Evolutionary conservation across 495 filamentous ascomycete genomes (phyloP), one percentile per base, ranked within the genome.

Genomic region (Talaromyces thailandensis): DNA sequence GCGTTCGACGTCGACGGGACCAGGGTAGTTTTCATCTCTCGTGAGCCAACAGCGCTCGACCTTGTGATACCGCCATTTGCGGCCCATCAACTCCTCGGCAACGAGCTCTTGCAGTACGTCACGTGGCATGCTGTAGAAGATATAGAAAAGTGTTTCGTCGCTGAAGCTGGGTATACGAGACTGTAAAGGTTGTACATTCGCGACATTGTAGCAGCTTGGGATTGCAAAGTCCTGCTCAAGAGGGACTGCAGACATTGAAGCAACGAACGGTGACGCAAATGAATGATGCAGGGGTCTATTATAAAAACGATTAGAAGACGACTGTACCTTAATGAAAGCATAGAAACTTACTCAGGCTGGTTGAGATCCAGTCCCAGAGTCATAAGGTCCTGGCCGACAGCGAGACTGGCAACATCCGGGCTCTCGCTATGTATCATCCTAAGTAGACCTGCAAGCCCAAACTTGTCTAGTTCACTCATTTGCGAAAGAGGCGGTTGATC

Each of bases 1-100:
- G 21, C 87, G 82, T 63, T 78, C 50, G 71, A 81, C 67, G 83
- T 86, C 45, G 45, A 81, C 76, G 0, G 90, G 90, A 7, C 86
- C 82, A 69, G 87, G 85, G 61, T 81, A 82, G 55, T 85, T 77
- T 23, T 90, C 86, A 69, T 95, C 91, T 71, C 94, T 93, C 37
- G 91, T 95, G 68, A 97, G 78, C 93, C 93, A 97, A 65, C 93
- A 84, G 64, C 89, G 86, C 59, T 92, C 79, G 60, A 90, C 84
- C 77, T 92, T 96, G 71, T 97, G 92, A 79, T 91, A 97, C 64
- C 92, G 80, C 93, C 93, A 97, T 71, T 93, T 92, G 57, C 93
- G 89, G 58, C 82, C 84, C 71, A 81, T 83, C 81, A 97, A 79
- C 71, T 97, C 92, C 43, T 84, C 78, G 2, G 91, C 91, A 9